Evolutionary conservation across 257 asterid species (phyloP).

Genomic region (Perilla frutescens): DNA sequence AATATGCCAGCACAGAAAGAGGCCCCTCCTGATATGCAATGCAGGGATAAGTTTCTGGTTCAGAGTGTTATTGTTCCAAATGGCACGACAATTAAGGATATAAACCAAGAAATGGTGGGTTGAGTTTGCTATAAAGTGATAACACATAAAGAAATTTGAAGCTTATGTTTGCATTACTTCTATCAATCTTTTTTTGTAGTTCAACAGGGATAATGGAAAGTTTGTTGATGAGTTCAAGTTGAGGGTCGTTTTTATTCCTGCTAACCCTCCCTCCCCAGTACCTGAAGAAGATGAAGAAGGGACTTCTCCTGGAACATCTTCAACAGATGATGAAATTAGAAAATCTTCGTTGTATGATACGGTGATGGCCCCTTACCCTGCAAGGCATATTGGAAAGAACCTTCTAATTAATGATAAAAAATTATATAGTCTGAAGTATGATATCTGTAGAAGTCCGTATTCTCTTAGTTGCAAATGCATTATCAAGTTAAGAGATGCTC

Average conservation of each 20-base stretch:
- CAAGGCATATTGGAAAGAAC: background rate
- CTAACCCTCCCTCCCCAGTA: slow-evolving; percentile 93
- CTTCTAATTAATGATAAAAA: background rate
- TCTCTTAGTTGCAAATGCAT: slow-evolving; percentile 1
- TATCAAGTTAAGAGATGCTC: background rate
- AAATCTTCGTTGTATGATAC: slow-evolving; percentile 54
- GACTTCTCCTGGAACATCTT: slow-evolving; percentile 67
- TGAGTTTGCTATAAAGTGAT: slow-evolving; percentile 23
- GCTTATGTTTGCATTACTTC: slow-evolving; percentile 24
- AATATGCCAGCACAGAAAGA: slow-evolving; percentile 88
- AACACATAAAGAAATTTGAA: background rate
- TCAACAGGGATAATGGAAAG: slow-evolving; percentile 67
- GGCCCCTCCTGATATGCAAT: slow-evolving; percentile 81
- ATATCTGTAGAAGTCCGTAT: slow-evolving; percentile 3
- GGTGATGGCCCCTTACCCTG: slow-evolving; percentile 37
- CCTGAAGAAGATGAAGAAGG: slow-evolving; percentile 96
- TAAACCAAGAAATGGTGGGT: slow-evolving; percentile 72
- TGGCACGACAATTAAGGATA: slow-evolving; percentile 65
- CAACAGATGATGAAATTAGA: slow-evolving; percentile 62
- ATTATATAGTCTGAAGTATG: slow-evolving; percentile 1
- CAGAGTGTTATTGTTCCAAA: slow-evolving; percentile 78
- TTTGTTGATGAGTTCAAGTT: slow-evolving; percentile 69
- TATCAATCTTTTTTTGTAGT: slow-evolving; percentile 46
- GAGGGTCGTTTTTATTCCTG: slow-evolving; percentile 82
- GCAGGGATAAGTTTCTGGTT: slow-evolving; percentile 83